Base-by-base conservation (phyloP, 139 green algal species). In the Ostreobium quekettii region DNA sequence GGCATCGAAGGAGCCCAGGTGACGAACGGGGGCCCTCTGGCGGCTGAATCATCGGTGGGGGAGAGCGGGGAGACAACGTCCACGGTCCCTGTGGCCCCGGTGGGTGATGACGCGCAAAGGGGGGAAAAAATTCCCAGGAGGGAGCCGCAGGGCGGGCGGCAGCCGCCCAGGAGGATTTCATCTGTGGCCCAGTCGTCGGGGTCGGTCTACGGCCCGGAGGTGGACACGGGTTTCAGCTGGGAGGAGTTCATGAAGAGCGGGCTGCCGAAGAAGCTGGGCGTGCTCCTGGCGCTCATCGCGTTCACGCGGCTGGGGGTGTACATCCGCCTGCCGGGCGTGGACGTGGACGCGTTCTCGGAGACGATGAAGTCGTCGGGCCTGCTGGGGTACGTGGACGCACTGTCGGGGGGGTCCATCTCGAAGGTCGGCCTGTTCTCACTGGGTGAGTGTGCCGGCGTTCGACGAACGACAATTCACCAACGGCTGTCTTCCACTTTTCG, bases 381-480 rank as follows among this genome's bases (percentile, higher is more conserved):
- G 35, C 81, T 99, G 31, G 85, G 87, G 1, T 96, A 97, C 79
- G 88, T 99, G 36, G 93, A 99, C 76, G 87, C 89, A 0, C 76
- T 97, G 24, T 91, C 86, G 11, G 88, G 85, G 30, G 86, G 85
- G 3, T 89, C 78, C 60, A 87, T 90, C 57, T 83, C 74, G 36
- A 76, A 79, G 37, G 85, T 95, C 1, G 93, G 93, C n/a, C 74
- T 99, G 5, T 99, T 99, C 79, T 95, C 85, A 4, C 86, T 98
- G n/a, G 93, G 59, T 66, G 32, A 42, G n/a, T n/a, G n/a, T n/a
- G n/a, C n/a, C n/a, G n/a, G n/a, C n/a, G n/a, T n/a, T n/a, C n/a
- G n/a, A n/a, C n/a, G n/a, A n/a, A n/a, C n/a, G n/a, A n/a, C n/a
- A n/a, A n/a, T n/a, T n/a, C n/a, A n/a, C n/a, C n/a, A n/a, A n/a